Percentiles rank a stretch among this genome's conserved stretches.
phyloP scores from a whole-genome alignment of 2,329 filamentous ascomycete species.

The Periconia macrospinosa region DNA sequence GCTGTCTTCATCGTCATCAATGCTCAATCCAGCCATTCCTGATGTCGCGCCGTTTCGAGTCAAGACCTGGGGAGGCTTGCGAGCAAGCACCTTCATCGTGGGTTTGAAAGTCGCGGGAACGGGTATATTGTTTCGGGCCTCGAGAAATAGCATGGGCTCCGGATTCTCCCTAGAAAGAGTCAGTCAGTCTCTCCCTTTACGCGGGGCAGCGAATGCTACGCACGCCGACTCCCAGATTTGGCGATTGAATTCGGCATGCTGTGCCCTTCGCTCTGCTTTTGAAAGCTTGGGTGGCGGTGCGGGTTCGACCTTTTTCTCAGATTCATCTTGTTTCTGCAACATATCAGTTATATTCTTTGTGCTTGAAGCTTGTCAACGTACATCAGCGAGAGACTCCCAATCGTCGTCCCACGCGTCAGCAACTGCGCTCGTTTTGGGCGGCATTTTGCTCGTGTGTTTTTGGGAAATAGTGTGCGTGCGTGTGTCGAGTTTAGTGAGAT shows the following conservation, averaged over 20 bases:
- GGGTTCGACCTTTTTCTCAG: constrained; percentile 44
- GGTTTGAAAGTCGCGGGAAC: constrained; percentile 76
- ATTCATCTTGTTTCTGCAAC: constrained; percentile 40
- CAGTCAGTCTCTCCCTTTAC: constrained; percentile 14
- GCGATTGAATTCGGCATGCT: constrained; percentile 81
- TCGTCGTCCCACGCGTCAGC: constrained; percentile 82
- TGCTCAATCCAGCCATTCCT: constrained; percentile 49
- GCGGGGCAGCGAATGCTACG: constrained; percentile 25
- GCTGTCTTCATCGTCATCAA: constrained; percentile 60
- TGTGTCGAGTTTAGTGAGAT: background rate
- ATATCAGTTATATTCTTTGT: constrained; percentile 19
- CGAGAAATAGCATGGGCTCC: constrained; percentile 74
- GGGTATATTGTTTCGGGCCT: constrained; percentile 65
- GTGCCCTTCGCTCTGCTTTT: constrained; percentile 75
- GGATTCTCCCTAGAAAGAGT: constrained; percentile 69
- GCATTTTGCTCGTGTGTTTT: constrained; percentile 11
- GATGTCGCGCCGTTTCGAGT: constrained; percentile 56
- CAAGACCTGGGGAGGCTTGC: constrained; percentile 70
- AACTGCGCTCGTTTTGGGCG: constrained; percentile 49
- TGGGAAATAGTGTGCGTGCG: background rate
- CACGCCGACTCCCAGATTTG: constrained; percentile 90
- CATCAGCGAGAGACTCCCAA: constrained; percentile 81
- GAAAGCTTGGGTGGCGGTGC: constrained; percentile 56
- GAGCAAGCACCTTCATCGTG: constrained; percentile 79
- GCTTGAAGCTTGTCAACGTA: constrained; percentile 36